These are phyloP conservation scores for Linaria vulgaris DNA, from an alignment of 257 asterid genomes.

Conservation along the genomic window DNA sequence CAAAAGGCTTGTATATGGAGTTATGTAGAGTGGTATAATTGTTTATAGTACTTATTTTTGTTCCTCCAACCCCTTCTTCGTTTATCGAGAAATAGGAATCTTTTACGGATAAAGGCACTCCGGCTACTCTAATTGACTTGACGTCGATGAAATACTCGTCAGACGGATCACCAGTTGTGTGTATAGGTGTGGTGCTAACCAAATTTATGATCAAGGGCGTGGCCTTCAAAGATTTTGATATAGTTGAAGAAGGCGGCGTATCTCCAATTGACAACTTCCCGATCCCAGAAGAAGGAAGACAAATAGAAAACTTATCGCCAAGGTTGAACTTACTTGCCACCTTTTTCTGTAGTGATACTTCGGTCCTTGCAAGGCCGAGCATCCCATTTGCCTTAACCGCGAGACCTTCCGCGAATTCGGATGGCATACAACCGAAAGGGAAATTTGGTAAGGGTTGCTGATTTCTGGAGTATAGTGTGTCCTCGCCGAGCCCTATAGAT, in stretches of 20 bases:
- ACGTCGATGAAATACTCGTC: conserved; percentile 54
- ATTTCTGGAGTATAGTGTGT: conserved; percentile 15
- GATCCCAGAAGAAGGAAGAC: conserved; percentile 35
- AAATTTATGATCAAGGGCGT: conserved; percentile 48
- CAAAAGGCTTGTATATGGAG: conserved; percentile 42
- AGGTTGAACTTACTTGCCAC: conserved; percentile 22
- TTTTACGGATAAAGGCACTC: conserved; percentile 28
- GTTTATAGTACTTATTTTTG: conserved; percentile 47
- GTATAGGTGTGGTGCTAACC: conserved; percentile 27
- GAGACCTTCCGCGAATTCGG: conserved; percentile 30
- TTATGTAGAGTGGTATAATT: conserved; percentile 44
- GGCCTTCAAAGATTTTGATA: neutral
- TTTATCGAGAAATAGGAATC: conserved; percentile 38
- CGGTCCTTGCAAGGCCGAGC: conserved; percentile 33
- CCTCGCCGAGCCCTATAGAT: conserved; percentile 29
- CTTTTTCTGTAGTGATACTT: conserved; percentile 35
- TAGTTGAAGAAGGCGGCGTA: neutral
- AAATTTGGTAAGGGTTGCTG: neutral
- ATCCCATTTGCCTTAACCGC: conserved; percentile 36
- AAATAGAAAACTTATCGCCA: conserved; percentile 35
- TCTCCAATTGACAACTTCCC: conserved; percentile 39
- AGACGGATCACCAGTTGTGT: conserved; percentile 32
- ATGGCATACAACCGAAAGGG: conserved; percentile 32
- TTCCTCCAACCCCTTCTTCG: conserved; percentile 48
- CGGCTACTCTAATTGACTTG: conserved; percentile 36